These are phyloP conservation scores for Fusarium sp. DNA, from an alignment of 2,329 filamentous ascomycete species.

Conservation along the genomic window DNA sequence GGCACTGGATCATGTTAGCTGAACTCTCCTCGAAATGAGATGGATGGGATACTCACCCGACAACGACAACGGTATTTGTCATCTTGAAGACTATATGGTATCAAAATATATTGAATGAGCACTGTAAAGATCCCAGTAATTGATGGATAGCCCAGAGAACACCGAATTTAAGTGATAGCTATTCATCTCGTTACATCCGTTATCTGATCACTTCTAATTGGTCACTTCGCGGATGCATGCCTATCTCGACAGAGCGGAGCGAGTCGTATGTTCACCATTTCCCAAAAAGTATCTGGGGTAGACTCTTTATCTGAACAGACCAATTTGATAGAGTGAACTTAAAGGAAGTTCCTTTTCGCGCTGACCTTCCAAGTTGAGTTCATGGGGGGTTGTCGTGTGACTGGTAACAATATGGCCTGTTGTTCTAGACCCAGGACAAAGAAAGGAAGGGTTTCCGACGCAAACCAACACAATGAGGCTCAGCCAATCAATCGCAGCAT, in stretches of 20 bases:
- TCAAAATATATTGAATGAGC: rapidly evolving
- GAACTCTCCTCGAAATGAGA: rapidly evolving
- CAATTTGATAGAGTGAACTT: not conserved
- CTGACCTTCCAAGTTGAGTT: constrained; percentile 4
- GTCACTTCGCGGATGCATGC: constrained; percentile 18
- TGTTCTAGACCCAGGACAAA: not conserved
- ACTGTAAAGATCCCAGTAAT: rapidly evolving
- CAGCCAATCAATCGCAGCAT: not conserved
- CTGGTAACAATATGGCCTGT: rapidly evolving
- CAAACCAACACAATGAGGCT: not conserved
- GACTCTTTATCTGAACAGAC: not conserved
- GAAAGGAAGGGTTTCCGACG: not conserved
- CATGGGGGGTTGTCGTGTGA: not conserved
- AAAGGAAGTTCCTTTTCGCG: not conserved
- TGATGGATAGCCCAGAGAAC: not conserved
- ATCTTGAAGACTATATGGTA: not conserved
- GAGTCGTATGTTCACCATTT: not conserved
- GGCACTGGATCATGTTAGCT: constrained; percentile 50
- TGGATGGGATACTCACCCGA: not conserved
- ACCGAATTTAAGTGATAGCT: constrained; percentile 1
- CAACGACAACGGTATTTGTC: constrained; percentile 14
- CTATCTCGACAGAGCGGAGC: constrained; percentile 3
- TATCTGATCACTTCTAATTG: not conserved
- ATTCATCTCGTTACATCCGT: not conserved
- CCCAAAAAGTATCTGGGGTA: not conserved